phyloP scores from a whole-genome alignment of 805 yeast species.

The Maudiozyma pseudohumilis region DNA sequence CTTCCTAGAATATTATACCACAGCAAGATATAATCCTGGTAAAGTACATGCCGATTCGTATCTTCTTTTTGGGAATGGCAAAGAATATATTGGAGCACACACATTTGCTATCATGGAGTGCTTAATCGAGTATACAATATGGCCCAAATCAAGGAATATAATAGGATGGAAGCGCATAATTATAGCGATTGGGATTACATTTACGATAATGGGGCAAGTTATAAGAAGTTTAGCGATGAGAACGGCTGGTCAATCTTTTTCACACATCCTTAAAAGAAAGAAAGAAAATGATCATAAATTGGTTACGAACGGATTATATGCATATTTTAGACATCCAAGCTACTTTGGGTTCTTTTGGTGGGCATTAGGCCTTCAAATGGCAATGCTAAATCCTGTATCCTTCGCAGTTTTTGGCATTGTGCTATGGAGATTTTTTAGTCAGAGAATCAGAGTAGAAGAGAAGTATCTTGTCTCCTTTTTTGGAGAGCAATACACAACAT shows the following conservation, averaged over 20 bases:
- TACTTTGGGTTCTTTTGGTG: conserved; percentile 89
- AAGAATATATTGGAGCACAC: conserved; percentile 50
- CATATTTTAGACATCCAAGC: conserved; percentile 70
- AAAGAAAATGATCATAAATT: conserved; percentile 49
- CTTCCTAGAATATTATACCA: conserved; percentile 68
- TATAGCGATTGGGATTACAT: conserved; percentile 34
- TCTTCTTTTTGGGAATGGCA: conserved; percentile 49
- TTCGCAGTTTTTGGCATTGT: conserved; percentile 43
- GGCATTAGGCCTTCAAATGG: conserved; percentile 78
- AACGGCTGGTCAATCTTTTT: conserved; percentile 78
- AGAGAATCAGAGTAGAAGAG: conserved; percentile 69
- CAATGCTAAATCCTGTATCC: conserved; percentile 58
- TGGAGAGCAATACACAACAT: conserved; percentile 51
- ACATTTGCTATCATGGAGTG: conserved; percentile 43
- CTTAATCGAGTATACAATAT: conserved; percentile 32
- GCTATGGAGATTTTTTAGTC: conserved; percentile 58
- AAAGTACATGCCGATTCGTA: conserved; percentile 65
- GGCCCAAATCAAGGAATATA: conserved; percentile 31
- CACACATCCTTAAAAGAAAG: conserved; percentile 58
- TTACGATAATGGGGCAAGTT: conserved; percentile 53
- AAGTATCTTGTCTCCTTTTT: conserved; percentile 53
- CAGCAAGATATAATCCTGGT: conserved; percentile 61
- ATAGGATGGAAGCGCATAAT: conserved; percentile 6
- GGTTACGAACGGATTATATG: conserved; percentile 67
- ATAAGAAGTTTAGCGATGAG: conserved; percentile 73